Percentiles rank a stretch among this genome's conserved stretches.
Conservation (phyloP, 176 grass and related monocot genomes). For the Musa itinerans region DNA sequence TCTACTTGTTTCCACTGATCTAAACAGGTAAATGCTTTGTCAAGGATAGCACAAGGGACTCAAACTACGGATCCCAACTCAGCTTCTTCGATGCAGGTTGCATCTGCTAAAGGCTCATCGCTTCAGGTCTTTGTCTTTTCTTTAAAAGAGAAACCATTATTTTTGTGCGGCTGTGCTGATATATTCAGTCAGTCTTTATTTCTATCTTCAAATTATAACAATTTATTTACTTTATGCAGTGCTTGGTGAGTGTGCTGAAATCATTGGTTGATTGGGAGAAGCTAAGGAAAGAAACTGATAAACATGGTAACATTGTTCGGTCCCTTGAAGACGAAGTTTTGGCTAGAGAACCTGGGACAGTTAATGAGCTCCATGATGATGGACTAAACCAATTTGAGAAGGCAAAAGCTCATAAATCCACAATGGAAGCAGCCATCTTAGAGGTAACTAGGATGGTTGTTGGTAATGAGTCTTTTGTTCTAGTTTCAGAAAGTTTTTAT, state of each 20-base stretch:
- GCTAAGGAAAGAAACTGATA: slow-evolving; percentile 43
- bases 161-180: slow-evolving; percentile 1
- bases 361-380: slow-evolving; percentile 62
- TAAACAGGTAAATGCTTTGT: slow-evolving; percentile 75
- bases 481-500: slow-evolving; percentile 3
- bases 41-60: slow-evolving; percentile 76
- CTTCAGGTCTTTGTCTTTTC: slow-evolving; percentile 67
- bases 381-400: slow-evolving; percentile 82
- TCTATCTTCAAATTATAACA: slow-evolving; percentile 1
- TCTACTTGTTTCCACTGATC: slow-evolving; percentile 1
- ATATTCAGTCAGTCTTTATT: slow-evolving; percentile 4
- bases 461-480: slow-evolving; percentile 12
- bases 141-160: not conserved
- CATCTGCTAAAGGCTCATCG: slow-evolving; percentile 78
- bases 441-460: slow-evolving; percentile 44
- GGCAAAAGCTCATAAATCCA: slow-evolving; percentile 94
- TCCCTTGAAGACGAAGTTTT: slow-evolving; percentile 46
- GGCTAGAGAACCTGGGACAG: slow-evolving; percentile 32
- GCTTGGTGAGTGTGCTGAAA: slow-evolving; percentile 84
- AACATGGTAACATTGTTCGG: slow-evolving; percentile 33
- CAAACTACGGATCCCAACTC: slow-evolving; percentile 57
- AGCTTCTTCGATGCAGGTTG: slow-evolving; percentile 48
- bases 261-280: slow-evolving; percentile 98
- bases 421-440: slow-evolving; percentile 77
- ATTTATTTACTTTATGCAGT: slow-evolving; percentile 29